A percentile compares a stretch with the other conserved stretches of the same genome.
phyloP scores from a whole-genome alignment of 805 yeast species.

The Candida taoyuanica region DNA sequence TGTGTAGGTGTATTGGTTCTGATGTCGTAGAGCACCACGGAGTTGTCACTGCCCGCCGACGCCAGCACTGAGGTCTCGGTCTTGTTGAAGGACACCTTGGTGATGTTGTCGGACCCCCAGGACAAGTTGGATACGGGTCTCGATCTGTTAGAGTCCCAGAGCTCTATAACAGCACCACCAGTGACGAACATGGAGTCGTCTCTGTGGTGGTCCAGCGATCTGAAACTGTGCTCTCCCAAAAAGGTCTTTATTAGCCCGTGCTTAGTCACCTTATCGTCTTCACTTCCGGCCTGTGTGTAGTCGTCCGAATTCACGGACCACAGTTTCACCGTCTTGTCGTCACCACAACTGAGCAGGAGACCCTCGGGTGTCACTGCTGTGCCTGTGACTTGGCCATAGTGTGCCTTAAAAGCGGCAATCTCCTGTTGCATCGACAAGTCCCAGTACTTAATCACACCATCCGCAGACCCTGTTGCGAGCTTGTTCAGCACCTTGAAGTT shows the following conservation, averaged over 20 bases:
- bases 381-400: constrained; percentile 86
- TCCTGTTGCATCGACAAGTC: constrained; percentile 78
- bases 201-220: constrained; percentile 82
- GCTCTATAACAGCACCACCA: constrained; percentile 82
- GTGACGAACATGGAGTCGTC: constrained; percentile 74
- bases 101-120: constrained; percentile 96
- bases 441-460: constrained; percentile 94
- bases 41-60: constrained; percentile 80
- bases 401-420: constrained; percentile 75
- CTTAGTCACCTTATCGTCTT: constrained; percentile 30
- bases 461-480: constrained; percentile 91
- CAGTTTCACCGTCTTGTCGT: constrained; percentile 81
- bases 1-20: constrained; percentile 91
- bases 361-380: constrained; percentile 55
- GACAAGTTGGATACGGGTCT: constrained; percentile 72
- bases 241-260: constrained; percentile 72
- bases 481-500: constrained; percentile 65
- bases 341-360: constrained; percentile 77
- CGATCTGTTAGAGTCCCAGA: constrained; percentile 88
- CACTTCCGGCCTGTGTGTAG: constrained; percentile 30
- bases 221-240: constrained; percentile 79
- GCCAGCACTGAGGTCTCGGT: constrained; percentile 89
- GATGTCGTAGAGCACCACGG: constrained; percentile 84
- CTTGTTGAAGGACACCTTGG: constrained; percentile 77
- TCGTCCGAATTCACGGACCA: constrained; percentile 73